Conservation (phyloP, 1,284 basidiomycete species). For the Peniophora sp. region DNA sequence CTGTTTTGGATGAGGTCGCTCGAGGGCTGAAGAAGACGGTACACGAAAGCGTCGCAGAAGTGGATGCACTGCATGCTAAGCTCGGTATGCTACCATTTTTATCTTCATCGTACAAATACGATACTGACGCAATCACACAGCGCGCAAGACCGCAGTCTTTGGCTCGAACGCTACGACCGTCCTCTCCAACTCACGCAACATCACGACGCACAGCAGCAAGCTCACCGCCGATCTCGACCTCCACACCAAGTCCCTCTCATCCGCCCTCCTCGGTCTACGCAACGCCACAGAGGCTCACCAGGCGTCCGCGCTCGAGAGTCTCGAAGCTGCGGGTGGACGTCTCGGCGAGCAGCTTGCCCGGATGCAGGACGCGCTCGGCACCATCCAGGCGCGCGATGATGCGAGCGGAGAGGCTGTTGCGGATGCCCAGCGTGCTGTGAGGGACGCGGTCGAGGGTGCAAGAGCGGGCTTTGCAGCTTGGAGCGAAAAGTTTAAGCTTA, state of each 20-base stretch:
- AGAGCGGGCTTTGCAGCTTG: slow-evolving; percentile 46
- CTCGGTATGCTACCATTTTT: slow-evolving; percentile 47
- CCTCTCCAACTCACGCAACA: slow-evolving; percentile 49
- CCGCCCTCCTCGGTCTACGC: slow-evolving; percentile 46
- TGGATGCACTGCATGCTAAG: slow-evolving; percentile 75
- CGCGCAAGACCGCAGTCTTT: slow-evolving; percentile 68
- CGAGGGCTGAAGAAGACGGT: slow-evolving; percentile 59
- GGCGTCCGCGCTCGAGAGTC: slow-evolving; percentile 45
- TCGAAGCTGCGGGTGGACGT: slow-evolving; percentile 43
- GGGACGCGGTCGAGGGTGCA: slow-evolving; percentile 45
- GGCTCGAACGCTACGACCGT: slow-evolving; percentile 62
- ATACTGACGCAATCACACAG: slow-evolving; percentile 28
- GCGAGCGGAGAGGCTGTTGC: slow-evolving; percentile 46
- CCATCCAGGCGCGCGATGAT: slow-evolving; percentile 49
- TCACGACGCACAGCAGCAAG: slow-evolving; percentile 41
- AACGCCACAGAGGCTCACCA: slow-evolving; percentile 50
- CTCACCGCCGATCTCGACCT: slow-evolving; percentile 56
- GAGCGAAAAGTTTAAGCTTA: slow-evolving; percentile 41
- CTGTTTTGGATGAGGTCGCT: slow-evolving; percentile 64
- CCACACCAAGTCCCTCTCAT: slow-evolving; percentile 51
- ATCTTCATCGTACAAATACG: neutral
- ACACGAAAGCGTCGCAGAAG: slow-evolving; percentile 63
- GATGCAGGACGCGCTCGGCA: slow-evolving; percentile 49
- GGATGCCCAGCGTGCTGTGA: slow-evolving; percentile 37
- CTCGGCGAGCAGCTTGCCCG: slow-evolving; percentile 56